Conservation (phyloP, 768 basidiomycete species). For the Mycena crocata region DNA sequence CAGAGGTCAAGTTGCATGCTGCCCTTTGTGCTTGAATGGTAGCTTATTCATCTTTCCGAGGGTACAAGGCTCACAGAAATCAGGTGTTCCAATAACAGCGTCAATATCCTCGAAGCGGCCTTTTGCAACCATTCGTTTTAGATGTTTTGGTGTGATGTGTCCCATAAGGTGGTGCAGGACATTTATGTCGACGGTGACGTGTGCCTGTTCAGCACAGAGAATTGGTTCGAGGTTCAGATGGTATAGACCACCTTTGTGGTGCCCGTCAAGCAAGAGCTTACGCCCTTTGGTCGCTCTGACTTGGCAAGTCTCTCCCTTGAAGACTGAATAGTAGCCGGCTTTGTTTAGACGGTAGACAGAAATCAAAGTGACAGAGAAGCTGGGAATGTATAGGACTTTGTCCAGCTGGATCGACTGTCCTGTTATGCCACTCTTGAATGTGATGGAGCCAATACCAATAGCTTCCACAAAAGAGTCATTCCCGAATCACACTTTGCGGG, state of each 20-base stretch:
- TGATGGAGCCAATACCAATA: neutral
- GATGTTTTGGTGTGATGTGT: neutral
- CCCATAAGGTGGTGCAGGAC: constrained; percentile 8
- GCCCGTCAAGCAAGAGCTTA: neutral
- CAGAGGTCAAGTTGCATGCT: too few species aligned
- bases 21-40: too few species aligned
- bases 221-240: neutral
- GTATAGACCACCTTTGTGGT: neutral
- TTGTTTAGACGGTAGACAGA: too few species aligned
- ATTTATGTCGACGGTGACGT: constrained; percentile 7
- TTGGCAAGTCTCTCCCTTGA: neutral
- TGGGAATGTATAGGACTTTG: constrained; percentile 1
- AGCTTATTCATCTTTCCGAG: constrained; percentile 5
- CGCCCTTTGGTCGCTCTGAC: neutral
- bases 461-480: neutral
- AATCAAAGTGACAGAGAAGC: neutral
- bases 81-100: neutral
- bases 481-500: neutral
- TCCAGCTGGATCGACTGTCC: neutral
- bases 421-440: neutral
- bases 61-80: neutral
- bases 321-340: neutral
- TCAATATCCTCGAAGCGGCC: neutral
- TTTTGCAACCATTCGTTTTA: neutral
- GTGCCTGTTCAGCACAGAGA: neutral